Percentiles rank a stretch among this genome's conserved stretches.
These are phyloP conservation scores for Ceratobasidium sp. DNA, from an alignment of 1,284 basidiomycete genomes.

Conservation along the genomic window DNA sequence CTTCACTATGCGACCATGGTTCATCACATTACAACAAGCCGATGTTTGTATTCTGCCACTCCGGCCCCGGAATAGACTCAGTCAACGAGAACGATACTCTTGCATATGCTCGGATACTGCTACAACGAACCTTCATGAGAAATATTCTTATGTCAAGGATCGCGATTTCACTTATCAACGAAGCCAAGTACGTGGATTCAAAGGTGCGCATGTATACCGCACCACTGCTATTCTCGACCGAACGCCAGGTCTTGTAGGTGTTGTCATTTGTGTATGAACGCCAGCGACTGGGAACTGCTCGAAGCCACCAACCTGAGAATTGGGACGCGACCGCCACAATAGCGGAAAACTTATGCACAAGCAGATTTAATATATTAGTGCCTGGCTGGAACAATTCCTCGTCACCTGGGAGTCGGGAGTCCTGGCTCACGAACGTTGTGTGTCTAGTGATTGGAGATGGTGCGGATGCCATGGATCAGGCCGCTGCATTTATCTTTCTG, in stretches of 20 bases:
- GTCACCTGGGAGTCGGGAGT: background rate
- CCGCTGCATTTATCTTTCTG: conserved; percentile 51
- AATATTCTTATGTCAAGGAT: conserved; percentile 58
- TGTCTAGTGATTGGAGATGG: conserved; percentile 23
- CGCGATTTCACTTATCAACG: conserved; percentile 60
- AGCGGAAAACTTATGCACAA: conserved; percentile 31
- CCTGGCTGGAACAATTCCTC: background rate
- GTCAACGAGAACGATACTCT: conserved; percentile 40
- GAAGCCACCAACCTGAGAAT: conserved; percentile 41
- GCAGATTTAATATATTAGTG: conserved; percentile 39
- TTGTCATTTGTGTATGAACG: conserved; percentile 58
- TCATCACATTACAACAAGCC: conserved; percentile 54
- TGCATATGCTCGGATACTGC: conserved; percentile 52
- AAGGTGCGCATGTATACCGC: conserved; percentile 56
- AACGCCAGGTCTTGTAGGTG: conserved; percentile 53
- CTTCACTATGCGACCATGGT: no score
- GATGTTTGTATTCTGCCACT: conserved; percentile 69
- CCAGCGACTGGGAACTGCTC: conserved; percentile 46
- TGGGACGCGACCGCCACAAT: conserved; percentile 44
- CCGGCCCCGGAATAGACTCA: conserved; percentile 53
- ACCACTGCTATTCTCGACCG: no score
- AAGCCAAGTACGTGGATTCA: conserved; percentile 64
- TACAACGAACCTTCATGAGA: conserved; percentile 60
- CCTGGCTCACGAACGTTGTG: background rate
- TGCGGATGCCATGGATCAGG: conserved; percentile 36